Percentiles rank a stretch among this genome's conserved stretches.
Evolutionary conservation across 164 flowering plant genomes (phyloP).

Genomic region (Tetrastigma voinierianum): DNA sequence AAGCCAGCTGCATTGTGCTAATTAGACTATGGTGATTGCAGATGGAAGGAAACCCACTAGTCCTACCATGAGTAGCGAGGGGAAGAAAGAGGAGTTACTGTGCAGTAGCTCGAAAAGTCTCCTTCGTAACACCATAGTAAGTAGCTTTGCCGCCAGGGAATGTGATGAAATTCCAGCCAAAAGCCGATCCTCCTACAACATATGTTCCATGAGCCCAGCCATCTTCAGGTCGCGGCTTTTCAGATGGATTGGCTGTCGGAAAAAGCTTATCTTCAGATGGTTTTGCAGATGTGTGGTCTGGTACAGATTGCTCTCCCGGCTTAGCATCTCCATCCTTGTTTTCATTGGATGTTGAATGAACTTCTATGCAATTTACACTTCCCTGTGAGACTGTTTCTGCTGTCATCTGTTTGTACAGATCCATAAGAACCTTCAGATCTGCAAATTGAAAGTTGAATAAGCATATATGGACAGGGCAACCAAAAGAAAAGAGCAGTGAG

Average conservation of each 20-base stretch:
- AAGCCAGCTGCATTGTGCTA: too few species aligned
- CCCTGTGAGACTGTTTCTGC: slow-evolving; percentile 22
- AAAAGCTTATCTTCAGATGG: slow-evolving; percentile 22
- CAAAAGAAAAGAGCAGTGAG: not conserved
- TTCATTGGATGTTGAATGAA: slow-evolving; percentile 19
- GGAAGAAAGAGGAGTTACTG: not conserved
- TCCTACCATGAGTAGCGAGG: too few species aligned
- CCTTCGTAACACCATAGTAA: slow-evolving; percentile 74
- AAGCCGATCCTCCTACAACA: slow-evolving; percentile 79
- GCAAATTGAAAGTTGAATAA: slow-evolving; percentile 19
- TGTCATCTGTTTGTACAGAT: slow-evolving; percentile 41
- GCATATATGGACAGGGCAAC: not conserved
- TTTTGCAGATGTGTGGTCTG: slow-evolving; percentile 14
- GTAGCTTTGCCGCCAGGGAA: slow-evolving; percentile 38
- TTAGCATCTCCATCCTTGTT: slow-evolving; percentile 20
- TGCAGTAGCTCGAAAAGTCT: slow-evolving; percentile 31
- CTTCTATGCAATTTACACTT: slow-evolving; percentile 19
- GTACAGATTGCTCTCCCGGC: slow-evolving; percentile 17
- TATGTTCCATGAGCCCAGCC: slow-evolving; percentile 26
- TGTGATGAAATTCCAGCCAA: slow-evolving; percentile 82
- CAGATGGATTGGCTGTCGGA: slow-evolving; percentile 17
- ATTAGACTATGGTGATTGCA: too few species aligned
- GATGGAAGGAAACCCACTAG: too few species aligned
- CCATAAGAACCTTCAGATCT: slow-evolving; percentile 62
- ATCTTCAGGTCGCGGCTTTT: slow-evolving; percentile 24